phyloP scores from a whole-genome alignment of 257 asterid species.

The Pogostemon cablin region DNA sequence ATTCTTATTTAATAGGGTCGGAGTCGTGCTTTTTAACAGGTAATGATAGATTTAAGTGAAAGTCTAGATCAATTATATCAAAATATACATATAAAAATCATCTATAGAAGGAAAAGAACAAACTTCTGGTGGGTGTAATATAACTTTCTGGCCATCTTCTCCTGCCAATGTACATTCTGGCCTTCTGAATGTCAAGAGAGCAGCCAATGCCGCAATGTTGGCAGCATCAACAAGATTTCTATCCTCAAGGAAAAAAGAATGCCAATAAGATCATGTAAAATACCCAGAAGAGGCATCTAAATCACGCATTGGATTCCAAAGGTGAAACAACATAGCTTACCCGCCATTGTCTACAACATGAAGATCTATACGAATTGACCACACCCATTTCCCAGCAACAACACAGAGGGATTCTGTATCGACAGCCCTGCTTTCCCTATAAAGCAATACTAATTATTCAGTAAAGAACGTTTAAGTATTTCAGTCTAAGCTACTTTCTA shows the following conservation, averaged over 20 bases:
- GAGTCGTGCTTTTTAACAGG: slow-evolving; percentile 15
- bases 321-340: slow-evolving; percentile 45
- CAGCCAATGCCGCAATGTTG: slow-evolving; percentile 92
- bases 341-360: slow-evolving; percentile 95
- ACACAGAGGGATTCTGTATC: slow-evolving; percentile 97
- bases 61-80: slow-evolving; percentile 5
- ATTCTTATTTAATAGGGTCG: not conserved
- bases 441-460: slow-evolving; percentile 33
- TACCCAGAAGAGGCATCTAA: slow-evolving; percentile 15
- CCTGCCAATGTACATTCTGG: slow-evolving; percentile 91
- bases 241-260: slow-evolving; percentile 24
- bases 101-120: slow-evolving; percentile 34
- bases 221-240: slow-evolving; percentile 99
- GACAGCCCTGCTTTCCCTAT: slow-evolving; percentile 96
- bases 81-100: slow-evolving; percentile 6
- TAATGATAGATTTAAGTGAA: slow-evolving; percentile 2
- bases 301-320: slow-evolving; percentile 18
- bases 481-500: slow-evolving; percentile 6
- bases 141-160: slow-evolving; percentile 83
- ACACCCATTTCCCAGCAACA: slow-evolving; percentile 89
- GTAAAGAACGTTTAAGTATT: not conserved
- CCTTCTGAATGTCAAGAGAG: slow-evolving; percentile 89
- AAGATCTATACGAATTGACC: slow-evolving; percentile 93
- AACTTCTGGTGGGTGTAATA: slow-evolving; percentile 80
- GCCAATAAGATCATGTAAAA: slow-evolving; percentile 18